phyloP scores from a whole-genome alignment of 306 rosid genomes.

The Begonia masoniana region DNA sequence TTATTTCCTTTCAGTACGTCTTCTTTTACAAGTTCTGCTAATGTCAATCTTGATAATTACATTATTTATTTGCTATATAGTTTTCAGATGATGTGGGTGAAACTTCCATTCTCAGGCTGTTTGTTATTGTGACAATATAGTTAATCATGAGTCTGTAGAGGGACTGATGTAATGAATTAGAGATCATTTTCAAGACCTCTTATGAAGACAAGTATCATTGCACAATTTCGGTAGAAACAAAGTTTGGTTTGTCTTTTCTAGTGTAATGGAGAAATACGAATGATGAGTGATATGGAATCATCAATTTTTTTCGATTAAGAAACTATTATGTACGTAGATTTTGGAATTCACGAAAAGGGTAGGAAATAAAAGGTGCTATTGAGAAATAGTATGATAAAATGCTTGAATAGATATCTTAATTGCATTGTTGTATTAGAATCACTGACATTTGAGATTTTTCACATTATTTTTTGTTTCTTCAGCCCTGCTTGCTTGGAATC shows the following conservation, averaged over 20 bases:
- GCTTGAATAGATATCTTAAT: background rate
- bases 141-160: too few relatives aligned
- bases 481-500: conserved; percentile 43
- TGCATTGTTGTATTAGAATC: background rate
- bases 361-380: too few relatives aligned
- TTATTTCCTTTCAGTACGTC: conserved; percentile 55
- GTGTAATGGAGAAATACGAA: too few relatives aligned
- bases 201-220: background rate
- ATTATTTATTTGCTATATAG: background rate
- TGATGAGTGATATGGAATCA: too few relatives aligned
- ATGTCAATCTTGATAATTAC: background rate
- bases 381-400: background rate
- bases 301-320: too few relatives aligned
- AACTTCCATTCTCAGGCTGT: too few relatives aligned
- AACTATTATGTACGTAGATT: too few relatives aligned
- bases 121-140: too few relatives aligned
- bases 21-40: background rate
- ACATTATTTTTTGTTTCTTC: conserved; percentile 4
- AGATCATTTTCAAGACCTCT: background rate
- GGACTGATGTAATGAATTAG: background rate
- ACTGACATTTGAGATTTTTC: background rate
- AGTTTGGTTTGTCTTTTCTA: too few relatives aligned
- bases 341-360: too few relatives aligned
- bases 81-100: background rate
- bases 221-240: too few relatives aligned